These are phyloP conservation scores for Alternaria longipes DNA, from an alignment of 2,329 filamentous ascomycete species.

Conservation along the genomic window DNA sequence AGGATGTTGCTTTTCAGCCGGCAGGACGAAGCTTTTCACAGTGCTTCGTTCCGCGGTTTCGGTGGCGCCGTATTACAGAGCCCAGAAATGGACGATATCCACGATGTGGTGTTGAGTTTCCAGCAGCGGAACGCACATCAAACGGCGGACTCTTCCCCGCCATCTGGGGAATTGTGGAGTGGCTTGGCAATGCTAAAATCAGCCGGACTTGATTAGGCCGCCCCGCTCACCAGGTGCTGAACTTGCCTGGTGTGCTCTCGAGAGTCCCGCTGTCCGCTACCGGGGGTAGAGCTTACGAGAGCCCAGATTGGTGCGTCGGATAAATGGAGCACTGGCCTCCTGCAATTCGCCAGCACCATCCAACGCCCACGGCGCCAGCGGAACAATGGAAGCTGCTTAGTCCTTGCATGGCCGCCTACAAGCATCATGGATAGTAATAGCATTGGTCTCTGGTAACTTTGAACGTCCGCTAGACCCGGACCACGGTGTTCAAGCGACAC, in stretches of 20 bases:
- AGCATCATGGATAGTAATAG: constrained; percentile 1
- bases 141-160: constrained; percentile 5
- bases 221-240: constrained; percentile 12
- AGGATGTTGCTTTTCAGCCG: constrained; percentile 24
- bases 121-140: background rate
- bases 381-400: constrained; percentile 30
- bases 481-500: constrained; percentile 7
- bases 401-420: background rate
- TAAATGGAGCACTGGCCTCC: constrained; percentile 41
- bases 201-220: constrained; percentile 8
- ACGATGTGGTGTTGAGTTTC: constrained; percentile 1
- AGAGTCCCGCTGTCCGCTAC: constrained; percentile 21
- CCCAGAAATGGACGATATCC: background rate
- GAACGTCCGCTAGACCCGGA: constrained; percentile 14
- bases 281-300: constrained; percentile 28
- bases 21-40: constrained; percentile 40
- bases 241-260: background rate
- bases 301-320: constrained; percentile 33
- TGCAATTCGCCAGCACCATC: constrained; percentile 37
- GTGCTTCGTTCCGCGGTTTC: constrained; percentile 14
- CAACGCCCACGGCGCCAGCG: constrained; percentile 13
- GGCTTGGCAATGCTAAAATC: constrained; percentile 21
- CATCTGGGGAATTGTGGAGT: constrained; percentile 18
- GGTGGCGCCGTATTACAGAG: background rate
- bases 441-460: constrained; percentile 10